These are phyloP conservation scores for Schwanniomyces polymorphus DNA, from an alignment of 805 yeast species.

Conservation along the genomic window DNA sequence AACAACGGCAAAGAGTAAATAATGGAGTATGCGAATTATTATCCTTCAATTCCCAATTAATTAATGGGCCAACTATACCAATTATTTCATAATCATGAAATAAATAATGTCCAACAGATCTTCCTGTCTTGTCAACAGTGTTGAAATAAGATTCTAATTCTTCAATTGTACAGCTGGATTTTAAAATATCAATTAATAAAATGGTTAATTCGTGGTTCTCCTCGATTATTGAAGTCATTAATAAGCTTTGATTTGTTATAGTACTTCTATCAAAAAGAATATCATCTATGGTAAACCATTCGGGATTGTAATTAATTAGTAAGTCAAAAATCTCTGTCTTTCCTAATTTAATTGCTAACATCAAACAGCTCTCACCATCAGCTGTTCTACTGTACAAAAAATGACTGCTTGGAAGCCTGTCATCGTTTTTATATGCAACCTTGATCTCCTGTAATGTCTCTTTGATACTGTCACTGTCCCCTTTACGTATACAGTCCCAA, in stretches of 20 bases:
- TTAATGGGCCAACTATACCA: constrained; percentile 49
- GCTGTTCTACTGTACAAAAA: constrained; percentile 25
- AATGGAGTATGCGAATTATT: constrained; percentile 73
- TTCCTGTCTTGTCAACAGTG: constrained; percentile 47
- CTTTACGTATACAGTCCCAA: constrained; percentile 50
- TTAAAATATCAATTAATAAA: constrained; percentile 44
- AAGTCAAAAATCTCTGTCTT: constrained; percentile 45
- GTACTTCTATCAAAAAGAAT: constrained; percentile 62
- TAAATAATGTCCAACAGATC: constrained; percentile 75
- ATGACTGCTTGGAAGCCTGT: constrained; percentile 16
- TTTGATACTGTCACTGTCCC: constrained; percentile 18
- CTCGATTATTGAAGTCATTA: constrained; percentile 60
- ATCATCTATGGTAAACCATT: constrained; percentile 63
- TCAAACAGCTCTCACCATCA: constrained; percentile 71
- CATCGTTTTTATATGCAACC: constrained; percentile 6
- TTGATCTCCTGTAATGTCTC: constrained; percentile 9
- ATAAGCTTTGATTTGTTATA: constrained; percentile 51
- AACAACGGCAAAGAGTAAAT: constrained; percentile 71
- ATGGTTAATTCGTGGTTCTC: constrained; percentile 48
- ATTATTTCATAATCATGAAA: constrained; percentile 57
- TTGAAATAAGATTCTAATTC: constrained; percentile 55
- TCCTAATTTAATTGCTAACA: constrained; percentile 55
- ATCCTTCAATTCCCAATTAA: constrained; percentile 74
- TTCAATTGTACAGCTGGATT: constrained; percentile 36
- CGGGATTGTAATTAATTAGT: constrained; percentile 45